These are phyloP conservation scores for Gracilaria domingensis DNA, from an alignment of 23 red algal genomes.

Conservation along the genomic window DNA sequence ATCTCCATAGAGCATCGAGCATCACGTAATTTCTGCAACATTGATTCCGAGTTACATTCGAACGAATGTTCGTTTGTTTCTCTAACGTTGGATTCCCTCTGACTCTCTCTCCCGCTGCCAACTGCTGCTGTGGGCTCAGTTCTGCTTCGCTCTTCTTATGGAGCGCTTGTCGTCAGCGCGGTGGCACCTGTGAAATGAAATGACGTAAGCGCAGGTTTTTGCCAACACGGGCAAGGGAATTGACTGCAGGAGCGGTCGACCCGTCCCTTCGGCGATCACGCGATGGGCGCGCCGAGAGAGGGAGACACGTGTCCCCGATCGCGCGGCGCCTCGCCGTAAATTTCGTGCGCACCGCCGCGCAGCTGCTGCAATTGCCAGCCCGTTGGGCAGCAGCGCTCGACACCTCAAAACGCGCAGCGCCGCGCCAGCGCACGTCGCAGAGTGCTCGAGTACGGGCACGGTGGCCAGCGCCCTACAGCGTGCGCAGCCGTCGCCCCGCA, in stretches of 20 bases:
- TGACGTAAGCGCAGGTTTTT: not conserved
- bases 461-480: slow-evolving; percentile 16
- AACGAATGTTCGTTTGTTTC: no score
- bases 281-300: not conserved
- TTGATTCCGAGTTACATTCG: no score
- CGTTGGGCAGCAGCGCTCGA: slow-evolving; percentile 10
- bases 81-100: no score
- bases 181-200: no score
- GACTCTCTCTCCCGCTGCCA: no score
- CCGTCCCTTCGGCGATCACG: not conserved
- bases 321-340: not conserved
- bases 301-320: not conserved
- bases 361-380: not conserved
- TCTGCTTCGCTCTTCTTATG: no score
- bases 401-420: not conserved
- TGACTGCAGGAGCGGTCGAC: no score
- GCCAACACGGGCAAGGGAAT: not conserved
- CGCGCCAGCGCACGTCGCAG: not conserved
- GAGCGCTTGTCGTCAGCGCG: no score
- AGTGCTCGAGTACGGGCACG: not conserved
- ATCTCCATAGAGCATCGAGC: no score
- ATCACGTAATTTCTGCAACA: no score
- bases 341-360: no score
- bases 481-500: slow-evolving; percentile 14
- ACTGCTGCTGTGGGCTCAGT: no score